Evolutionary conservation across 805 yeast genomes (phyloP).

Genomic region (Teunomyces pallodes): DNA sequence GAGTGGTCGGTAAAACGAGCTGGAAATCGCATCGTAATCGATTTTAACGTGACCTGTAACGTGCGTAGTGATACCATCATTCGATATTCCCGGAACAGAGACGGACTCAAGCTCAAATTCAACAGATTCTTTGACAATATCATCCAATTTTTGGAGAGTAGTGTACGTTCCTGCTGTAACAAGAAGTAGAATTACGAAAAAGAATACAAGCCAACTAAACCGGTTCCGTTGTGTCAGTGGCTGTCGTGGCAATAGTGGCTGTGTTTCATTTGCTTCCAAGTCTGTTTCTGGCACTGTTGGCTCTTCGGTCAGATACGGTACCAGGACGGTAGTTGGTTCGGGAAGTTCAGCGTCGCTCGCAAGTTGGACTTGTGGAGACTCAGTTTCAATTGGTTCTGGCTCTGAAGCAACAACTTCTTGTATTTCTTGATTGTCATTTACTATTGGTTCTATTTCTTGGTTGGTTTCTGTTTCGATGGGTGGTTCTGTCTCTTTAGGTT

Average conservation of each 20-base stretch:
- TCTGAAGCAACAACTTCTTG: background rate
- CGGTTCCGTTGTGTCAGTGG: background rate
- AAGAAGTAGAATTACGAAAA: background rate
- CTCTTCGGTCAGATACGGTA: background rate
- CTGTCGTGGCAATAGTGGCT: background rate
- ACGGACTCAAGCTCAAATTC: conserved; percentile 22
- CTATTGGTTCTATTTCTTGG: background rate
- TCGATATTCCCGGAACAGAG: conserved; percentile 19
- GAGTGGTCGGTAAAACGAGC: conserved; percentile 17
- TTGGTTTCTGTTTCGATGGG: background rate
- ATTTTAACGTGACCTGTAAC: conserved; percentile 24
- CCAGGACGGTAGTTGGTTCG: background rate
- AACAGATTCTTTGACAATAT: conserved; percentile 18
- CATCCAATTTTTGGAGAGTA: conserved; percentile 9
- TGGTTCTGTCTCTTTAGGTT: background rate
- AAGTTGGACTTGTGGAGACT: background rate
- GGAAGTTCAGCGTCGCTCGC: background rate
- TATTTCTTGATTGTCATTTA: background rate
- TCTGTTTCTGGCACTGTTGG: background rate
- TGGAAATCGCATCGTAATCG: conserved; percentile 26
- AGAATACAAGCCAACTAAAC: no score
- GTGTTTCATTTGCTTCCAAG: background rate
- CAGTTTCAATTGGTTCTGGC: background rate
- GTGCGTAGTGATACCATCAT: conserved; percentile 27
- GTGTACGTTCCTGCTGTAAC: conserved; percentile 3